Evolutionary conservation across 2,329 filamentous ascomycete species (phyloP), one percentile per base, ranked within the genome.

Genomic region (Ascochyta rabiei): DNA sequence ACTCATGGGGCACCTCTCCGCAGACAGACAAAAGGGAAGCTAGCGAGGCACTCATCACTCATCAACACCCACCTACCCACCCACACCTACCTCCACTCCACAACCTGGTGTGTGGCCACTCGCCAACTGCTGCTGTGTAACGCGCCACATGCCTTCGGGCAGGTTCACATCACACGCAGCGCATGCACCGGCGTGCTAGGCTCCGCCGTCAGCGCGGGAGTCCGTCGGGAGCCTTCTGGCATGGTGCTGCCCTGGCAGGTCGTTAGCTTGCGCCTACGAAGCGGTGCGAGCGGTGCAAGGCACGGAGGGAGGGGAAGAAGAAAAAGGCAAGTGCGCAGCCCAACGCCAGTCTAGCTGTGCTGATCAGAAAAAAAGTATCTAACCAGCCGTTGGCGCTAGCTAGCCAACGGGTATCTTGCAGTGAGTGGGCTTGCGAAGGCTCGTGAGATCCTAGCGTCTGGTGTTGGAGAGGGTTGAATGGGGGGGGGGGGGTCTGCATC

Each of bases 161-260:
- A 66, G 64, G 64, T 61, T 60, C 51, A 50, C 37, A 45, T 45
- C 35, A 55, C 52, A 50, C 47, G 48, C 60, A 65, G 65, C 37
- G 61, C 64, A 68, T 68, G 63, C 65, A 63, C 61, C 46, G 53
- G 43, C 47, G 45, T 66, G 62, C 69, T 73, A 73, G 71, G 63
- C 68, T 66, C 71, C 71, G 68, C 69, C 68, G 70, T 73, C 69
- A 71, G 58, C 49, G 46, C 56, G 60, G 58, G 60, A 59, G 52
- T 38, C 64, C 60, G 66, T 64, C 64, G 44, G 56, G 48, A 56
- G 53, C 60, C 64, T 64, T 62, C 56, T 55, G 57, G 61, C 53
- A 57, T 57, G 53, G 56, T 58, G 56, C 55, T 58, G 56, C 59
- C 64, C 65, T 68, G 62, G 62, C 63, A 55, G 46, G 23, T 47